Conservation (phyloP, 1,139 yeast species). For the Eremothecium gossypii region DNA sequence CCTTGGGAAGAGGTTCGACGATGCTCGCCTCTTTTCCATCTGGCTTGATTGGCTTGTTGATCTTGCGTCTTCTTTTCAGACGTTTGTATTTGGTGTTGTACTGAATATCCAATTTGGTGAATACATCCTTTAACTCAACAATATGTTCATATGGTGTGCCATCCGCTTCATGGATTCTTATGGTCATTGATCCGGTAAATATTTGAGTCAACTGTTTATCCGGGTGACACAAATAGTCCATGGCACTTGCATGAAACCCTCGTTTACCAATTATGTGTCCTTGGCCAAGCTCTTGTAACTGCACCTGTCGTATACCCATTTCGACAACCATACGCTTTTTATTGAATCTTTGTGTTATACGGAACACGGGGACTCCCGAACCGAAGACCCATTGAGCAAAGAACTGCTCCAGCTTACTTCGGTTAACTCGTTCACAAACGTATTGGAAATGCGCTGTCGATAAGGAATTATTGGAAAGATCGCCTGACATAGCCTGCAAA, state of each 20-base stretch:
- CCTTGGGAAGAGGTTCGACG: constrained; percentile 16
- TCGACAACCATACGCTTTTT: constrained; percentile 90
- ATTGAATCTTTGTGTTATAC: constrained; percentile 85
- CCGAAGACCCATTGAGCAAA: constrained; percentile 93
- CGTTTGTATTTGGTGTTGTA: constrained; percentile 84
- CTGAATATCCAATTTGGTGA: constrained; percentile 84
- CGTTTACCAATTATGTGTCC: constrained; percentile 20
- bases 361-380: constrained; percentile 79
- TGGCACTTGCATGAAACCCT: constrained; percentile 25
- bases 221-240: constrained; percentile 19
- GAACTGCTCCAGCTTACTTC: constrained; percentile 71
- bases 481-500: constrained; percentile 94
- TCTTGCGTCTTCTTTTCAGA: constrained; percentile 56
- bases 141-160: constrained; percentile 99
- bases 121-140: constrained; percentile 77
- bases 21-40: constrained; percentile 10
- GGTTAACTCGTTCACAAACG: constrained; percentile 88
- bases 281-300: constrained; percentile 53
- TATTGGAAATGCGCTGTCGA: constrained; percentile 82
- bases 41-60: constrained; percentile 31
- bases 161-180: constrained; percentile 94
- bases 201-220: constrained; percentile 35
- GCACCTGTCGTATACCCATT: constrained; percentile 88
- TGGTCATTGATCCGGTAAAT: constrained; percentile 91
- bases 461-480: constrained; percentile 65